A percentile compares a stretch with the other conserved stretches of the same genome.
phyloP scores from a whole-genome alignment of 805 yeast genomes.

The Danielozyma ontarioensis region DNA sequence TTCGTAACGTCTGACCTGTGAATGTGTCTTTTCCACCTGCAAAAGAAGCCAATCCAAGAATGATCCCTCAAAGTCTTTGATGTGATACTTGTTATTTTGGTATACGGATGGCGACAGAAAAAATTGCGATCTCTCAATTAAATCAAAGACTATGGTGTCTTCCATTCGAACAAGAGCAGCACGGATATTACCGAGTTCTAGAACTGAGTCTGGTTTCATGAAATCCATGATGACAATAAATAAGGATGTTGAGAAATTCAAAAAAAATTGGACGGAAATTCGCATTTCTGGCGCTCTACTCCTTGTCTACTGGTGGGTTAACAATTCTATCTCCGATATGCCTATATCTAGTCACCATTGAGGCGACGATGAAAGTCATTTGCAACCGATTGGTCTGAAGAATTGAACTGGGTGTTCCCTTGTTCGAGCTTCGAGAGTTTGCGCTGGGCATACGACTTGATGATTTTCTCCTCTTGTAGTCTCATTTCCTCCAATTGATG shows the following conservation, averaged over 20 bases:
- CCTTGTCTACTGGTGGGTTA: not conserved
- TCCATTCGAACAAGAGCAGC: constrained; percentile 88
- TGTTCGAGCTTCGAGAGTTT: constrained; percentile 1
- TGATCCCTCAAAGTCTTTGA: constrained; percentile 70
- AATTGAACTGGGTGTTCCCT: no score
- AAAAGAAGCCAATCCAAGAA: constrained; percentile 82
- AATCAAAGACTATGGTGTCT: constrained; percentile 87
- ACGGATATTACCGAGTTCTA: constrained; percentile 78
- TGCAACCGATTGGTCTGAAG: not conserved
- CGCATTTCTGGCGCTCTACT: not conserved
- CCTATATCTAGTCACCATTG: no score
- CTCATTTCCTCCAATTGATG: constrained; percentile 10
- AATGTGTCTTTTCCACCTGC: constrained; percentile 59
- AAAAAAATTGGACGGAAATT: not conserved
- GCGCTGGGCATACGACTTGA: constrained; percentile 28
- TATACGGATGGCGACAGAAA: constrained; percentile 72
- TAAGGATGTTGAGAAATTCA: no score
- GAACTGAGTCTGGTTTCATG: constrained; percentile 73
- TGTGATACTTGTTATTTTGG: constrained; percentile 46
- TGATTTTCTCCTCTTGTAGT: constrained; percentile 22
- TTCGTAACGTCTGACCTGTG: constrained; percentile 83
- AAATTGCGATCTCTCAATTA: constrained; percentile 92
- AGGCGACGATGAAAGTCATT: no score
- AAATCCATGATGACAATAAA: constrained; percentile 60
- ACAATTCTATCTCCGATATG: not conserved